Evolutionary conservation across 2,329 filamentous ascomycete species (phyloP), one percentile per base, ranked within the genome.

Genomic region (Beauveria asiatica): DNA sequence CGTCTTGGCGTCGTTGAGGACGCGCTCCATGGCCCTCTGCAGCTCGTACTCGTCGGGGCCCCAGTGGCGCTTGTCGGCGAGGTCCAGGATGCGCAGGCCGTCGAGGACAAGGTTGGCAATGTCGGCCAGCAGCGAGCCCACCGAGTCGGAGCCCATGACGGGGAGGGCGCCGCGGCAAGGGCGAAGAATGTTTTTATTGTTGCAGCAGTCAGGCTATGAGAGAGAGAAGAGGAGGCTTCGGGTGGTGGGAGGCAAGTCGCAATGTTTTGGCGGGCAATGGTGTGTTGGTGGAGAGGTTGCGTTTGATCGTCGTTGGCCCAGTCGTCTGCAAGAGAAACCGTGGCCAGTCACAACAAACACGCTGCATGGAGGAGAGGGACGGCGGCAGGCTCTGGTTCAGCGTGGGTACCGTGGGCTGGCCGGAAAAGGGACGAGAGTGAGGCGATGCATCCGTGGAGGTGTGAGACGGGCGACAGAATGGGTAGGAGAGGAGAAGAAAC

Each of bases 11-110:
- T 83, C 81, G 67, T 84, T 80, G 56, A 85, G 74, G n/a, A 77
- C 74, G 41, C 76, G 73, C 65, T 83, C 78, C 58, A 85, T 74
- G 53, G 80, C 77, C 60, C 77, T 79, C 61, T 80, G 70, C 72
- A 85, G 83, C 67, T 84, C 82, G 67, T 82, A 79, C 73, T 85
- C 82, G 74, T 84, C 81, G 23, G 75, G 73, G 0, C 78, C 80
- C 83, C 83, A 85, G 63, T 80, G 78, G 49, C 77, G 76, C 71
- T 83, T 84, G 70, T 85, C 82, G 66, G 81, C 78, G 65, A 82
- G 76, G 72, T 75, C 75, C 67, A 85, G 73, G 65, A 79, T 79
- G 67, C 80, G 80, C 65, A 83, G 71, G 61, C 76, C 77, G 64
- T 83, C 79, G 67, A 75, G 75, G 65, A 84, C 70, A 57, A 78